Evolutionary conservation across 2,329 filamentous ascomycete species (phyloP).

Genomic region (Ustulina deusta): DNA sequence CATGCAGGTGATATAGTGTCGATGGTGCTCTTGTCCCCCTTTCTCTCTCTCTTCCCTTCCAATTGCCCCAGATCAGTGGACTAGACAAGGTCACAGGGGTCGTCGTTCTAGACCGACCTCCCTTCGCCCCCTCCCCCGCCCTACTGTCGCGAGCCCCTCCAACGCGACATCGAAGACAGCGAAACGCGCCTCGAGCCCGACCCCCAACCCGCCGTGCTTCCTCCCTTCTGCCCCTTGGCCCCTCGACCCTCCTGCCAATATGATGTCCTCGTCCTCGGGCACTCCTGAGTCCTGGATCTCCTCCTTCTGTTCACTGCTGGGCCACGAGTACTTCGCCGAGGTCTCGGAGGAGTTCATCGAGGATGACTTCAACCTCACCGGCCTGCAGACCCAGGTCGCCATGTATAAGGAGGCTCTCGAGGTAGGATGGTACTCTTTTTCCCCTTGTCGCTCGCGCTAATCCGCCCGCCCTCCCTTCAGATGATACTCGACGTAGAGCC

Average conservation of each 20-base stretch:
- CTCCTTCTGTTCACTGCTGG: conserved; percentile 93
- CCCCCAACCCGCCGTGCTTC: neutral
- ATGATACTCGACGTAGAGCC: conserved; percentile 99
- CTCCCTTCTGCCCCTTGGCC: conserved; percentile 11
- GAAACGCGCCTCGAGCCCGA: conserved; percentile 22
- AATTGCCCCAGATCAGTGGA: conserved; percentile 37
- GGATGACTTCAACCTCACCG: conserved; percentile 99
- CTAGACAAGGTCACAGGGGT: conserved; percentile 36
- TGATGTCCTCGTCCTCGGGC: conserved; percentile 71
- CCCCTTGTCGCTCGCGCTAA: conserved; percentile 37
- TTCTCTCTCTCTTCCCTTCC: conserved; percentile 26
- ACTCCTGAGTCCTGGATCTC: conserved; percentile 94
- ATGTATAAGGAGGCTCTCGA: conserved; percentile 99
- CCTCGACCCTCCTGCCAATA: too few species aligned
- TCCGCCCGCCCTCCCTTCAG: conserved; percentile 52
- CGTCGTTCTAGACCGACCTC: conserved; percentile 19
- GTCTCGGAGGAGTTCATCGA: conserved; percentile 99
- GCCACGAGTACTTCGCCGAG: conserved; percentile 99
- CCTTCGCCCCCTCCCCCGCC: conserved; percentile 24
- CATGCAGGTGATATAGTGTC: conserved; percentile 48
- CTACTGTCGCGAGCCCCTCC: conserved; percentile 31
- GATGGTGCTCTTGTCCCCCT: conserved; percentile 20
- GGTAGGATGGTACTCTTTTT: conserved; percentile 56
- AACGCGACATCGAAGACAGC: conserved; percentile 15
- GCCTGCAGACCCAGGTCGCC: conserved; percentile 91